Base-by-base conservation (phyloP, 257 asterid species). In the Jacaranda mimosifolia region DNA sequence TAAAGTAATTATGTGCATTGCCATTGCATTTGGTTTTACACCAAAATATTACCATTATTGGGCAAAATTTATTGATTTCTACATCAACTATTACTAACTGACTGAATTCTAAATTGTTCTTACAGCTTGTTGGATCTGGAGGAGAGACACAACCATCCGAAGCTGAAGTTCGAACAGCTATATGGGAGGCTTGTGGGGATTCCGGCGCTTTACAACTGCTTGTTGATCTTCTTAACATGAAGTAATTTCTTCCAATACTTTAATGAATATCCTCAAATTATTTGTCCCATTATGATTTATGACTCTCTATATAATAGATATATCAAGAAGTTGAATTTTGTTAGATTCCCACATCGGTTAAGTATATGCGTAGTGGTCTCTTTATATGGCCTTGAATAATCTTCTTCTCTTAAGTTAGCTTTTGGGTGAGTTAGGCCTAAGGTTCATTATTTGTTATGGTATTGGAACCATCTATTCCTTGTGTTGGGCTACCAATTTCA, bases 171-270 rank as follows among this genome's bases (percentile, higher is more conserved):
- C 87, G 91, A 71, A 74, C 90, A 9, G 99, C 99, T 59, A 60
- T 90, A 83, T 91, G 98, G 99, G 99, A 95, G 86, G 91, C 88
- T 63, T 93, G 99, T 57, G 97, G 99, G 55, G 97, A 93, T 87
- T 91, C 96, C 12, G 88, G 93, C 42, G 99, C 96, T 9, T 57
- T 95, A 26, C 98, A 93, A 83, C 81, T 95, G 72, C 96, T 95
- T 9, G 96, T 91, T 70, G 98, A 95, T 85, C 97, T 90, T 83
- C 97, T 93, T 81, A 88, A 85, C 86, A 77, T 82, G 85, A 90
- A 88, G 99, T 95, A 90, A 86, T 77, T 80, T 76, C 72, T 68
- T 39, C 63, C 77, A n/a, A 46, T 65, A 10, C 39, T 26, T 65
- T 55, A 8, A 19, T 40, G 17, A 81, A 42, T 55, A 10, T 39